These are phyloP conservation scores for Cornus kousa DNA, from an alignment of 148 eudicot species.

Conservation along the genomic window DNA sequence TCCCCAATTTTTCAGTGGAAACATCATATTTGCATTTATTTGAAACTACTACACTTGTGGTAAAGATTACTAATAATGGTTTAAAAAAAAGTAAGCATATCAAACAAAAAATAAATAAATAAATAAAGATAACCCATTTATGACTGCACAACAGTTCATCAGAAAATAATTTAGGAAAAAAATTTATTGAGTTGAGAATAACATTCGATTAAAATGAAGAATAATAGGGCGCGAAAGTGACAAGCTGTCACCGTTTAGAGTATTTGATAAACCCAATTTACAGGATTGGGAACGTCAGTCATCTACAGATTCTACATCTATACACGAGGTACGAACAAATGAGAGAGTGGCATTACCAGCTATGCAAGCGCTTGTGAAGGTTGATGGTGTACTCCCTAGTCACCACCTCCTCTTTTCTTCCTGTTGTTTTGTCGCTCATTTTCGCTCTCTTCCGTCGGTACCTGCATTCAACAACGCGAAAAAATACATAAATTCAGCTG, in stretches of 20 bases:
- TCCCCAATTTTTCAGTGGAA: neutral
- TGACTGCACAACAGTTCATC: too few relatives aligned
- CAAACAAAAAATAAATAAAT: too few relatives aligned
- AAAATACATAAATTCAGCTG: neutral
- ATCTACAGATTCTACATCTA: too few relatives aligned
- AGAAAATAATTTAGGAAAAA: neutral
- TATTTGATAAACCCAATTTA: neutral
- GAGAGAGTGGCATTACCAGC: conserved; percentile 28
- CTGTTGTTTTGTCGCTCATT: conserved; percentile 47
- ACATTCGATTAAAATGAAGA: too few relatives aligned
- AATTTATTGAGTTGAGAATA: neutral
- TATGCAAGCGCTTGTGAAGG: conserved; percentile 54
- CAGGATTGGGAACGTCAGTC: too few relatives aligned
- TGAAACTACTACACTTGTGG: neutral
- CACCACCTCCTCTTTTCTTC: conserved; percentile 55
- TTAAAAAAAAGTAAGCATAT: too few relatives aligned
- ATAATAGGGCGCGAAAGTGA: neutral
- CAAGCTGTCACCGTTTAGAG: neutral
- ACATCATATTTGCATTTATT: neutral
- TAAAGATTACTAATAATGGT: too few relatives aligned
- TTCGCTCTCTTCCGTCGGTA: conserved; percentile 7
- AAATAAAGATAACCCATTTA: too few relatives aligned
- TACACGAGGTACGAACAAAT: neutral
- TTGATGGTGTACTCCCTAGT: conserved; percentile 54
- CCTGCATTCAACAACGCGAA: conserved; percentile 14